phyloP scores from a whole-genome alignment of 306 rosid species.

The Sicyos baderoa region DNA sequence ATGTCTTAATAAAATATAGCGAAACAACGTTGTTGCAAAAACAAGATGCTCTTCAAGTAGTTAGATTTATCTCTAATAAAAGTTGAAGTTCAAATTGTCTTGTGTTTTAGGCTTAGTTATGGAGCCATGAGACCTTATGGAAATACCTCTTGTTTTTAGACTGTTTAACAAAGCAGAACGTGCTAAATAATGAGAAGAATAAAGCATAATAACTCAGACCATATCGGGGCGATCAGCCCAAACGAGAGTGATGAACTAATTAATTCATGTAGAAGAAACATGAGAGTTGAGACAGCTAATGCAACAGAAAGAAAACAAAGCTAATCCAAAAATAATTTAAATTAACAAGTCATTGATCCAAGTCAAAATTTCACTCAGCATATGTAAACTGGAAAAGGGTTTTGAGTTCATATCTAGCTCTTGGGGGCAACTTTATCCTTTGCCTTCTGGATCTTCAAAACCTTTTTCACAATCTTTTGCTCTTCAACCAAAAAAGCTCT shows the following conservation, averaged over 20 bases:
- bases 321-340: constrained; percentile 2
- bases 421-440: constrained; percentile 8
- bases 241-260: no score
- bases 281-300: not conserved
- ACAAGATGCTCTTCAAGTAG: not conserved
- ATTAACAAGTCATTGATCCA: constrained; percentile 10
- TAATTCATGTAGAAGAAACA: no score
- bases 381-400: not conserved
- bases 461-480: constrained; percentile 13
- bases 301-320: not conserved
- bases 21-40: not conserved
- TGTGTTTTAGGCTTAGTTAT: not conserved
- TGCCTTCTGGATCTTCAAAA: constrained; percentile 13
- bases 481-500: constrained; percentile 13
- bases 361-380: constrained; percentile 14
- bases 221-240: no score
- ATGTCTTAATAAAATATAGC: not conserved
- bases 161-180: not conserved
- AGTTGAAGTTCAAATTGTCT: no score
- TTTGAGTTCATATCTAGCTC: not conserved
- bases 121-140: no score
- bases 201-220: not conserved
- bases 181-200: not conserved
- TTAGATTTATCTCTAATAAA: not conserved
- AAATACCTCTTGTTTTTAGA: not conserved